These are phyloP conservation scores for Aspergillus viridinutans DNA, from an alignment of 2,329 filamentous ascomycete species.

Conservation along the genomic window DNA sequence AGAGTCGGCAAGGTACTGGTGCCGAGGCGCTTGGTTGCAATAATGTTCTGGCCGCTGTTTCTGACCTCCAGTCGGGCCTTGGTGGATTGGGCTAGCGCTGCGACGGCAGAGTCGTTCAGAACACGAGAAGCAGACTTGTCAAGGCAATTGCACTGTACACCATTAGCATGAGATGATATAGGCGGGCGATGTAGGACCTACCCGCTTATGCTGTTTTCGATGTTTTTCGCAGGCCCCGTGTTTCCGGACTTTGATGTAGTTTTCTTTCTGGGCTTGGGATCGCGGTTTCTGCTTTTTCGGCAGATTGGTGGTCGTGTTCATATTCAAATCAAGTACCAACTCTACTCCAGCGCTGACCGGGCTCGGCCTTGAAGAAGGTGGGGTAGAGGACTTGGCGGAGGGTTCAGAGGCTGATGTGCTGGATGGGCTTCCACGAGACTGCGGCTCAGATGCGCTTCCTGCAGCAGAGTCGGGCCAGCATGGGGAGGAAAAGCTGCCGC, in stretches of 20 bases:
- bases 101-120: conserved; percentile 14
- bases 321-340: conserved; percentile 41
- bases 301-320: conserved; percentile 40
- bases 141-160: conserved; percentile 37
- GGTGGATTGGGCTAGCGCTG: background rate
- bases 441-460: conserved; percentile 20
- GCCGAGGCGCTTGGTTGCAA: background rate
- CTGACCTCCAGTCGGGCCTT: background rate
- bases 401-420: conserved; percentile 15
- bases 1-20: background rate
- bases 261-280: conserved; percentile 40
- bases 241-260: conserved; percentile 41
- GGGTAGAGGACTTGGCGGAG: conserved; percentile 7
- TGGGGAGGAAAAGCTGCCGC: conserved; percentile 29
- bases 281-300: conserved; percentile 41
- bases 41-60: conserved; percentile 2
- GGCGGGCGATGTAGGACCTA: conserved; percentile 9
- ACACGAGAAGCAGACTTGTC: conserved; percentile 28
- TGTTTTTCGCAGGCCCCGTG: conserved; percentile 43
- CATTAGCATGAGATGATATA: conserved; percentile 11
- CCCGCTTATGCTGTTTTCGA: conserved; percentile 41
- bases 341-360: conserved; percentile 27
- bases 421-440: conserved; percentile 19
- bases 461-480: conserved; percentile 28
- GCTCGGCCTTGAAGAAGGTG: conserved; percentile 15